Conservation (phyloP, 441 rosid species). For the Syzygium malaccense region DNA sequence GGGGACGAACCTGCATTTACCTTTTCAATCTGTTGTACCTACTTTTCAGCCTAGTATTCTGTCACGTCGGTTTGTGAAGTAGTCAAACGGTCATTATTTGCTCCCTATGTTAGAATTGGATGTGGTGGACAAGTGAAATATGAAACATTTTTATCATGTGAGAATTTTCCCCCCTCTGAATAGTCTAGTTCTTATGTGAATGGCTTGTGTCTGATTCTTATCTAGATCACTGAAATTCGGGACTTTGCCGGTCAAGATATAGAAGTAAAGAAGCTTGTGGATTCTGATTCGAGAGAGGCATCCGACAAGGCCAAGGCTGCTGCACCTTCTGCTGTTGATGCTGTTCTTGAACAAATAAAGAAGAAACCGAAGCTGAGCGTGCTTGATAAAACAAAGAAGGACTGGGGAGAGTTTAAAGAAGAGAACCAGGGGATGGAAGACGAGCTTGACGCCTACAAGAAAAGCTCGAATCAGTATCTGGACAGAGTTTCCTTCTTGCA, state of each 20-base stretch:
- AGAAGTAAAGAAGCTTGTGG: conserved; percentile 59
- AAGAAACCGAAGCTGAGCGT: conserved; percentile 90
- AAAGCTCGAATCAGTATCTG: conserved; percentile 82
- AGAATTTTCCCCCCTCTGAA: neutral
- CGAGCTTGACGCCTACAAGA: conserved; percentile 77
- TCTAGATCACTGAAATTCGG: conserved; percentile 66
- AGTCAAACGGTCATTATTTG: neutral
- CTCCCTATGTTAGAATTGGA: neutral
- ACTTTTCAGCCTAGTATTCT: neutral
- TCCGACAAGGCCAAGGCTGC: conserved; percentile 47
- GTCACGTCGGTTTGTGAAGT: neutral
- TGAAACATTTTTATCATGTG: neutral
- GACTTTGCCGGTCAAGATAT: conserved; percentile 90
- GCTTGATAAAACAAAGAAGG: conserved; percentile 83
- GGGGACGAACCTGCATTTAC: neutral
- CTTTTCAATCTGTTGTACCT: neutral
- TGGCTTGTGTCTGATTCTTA: neutral
- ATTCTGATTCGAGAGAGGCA: conserved; percentile 82
- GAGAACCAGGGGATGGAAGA: conserved; percentile 83
- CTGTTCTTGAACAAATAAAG: conserved; percentile 75
- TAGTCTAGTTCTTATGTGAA: neutral
- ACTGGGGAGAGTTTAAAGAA: conserved; percentile 93
- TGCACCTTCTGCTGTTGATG: conserved; percentile 74
- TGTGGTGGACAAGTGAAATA: neutral
- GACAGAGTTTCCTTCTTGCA: conserved; percentile 79